Evolutionary conservation across 148 eudicot genomes (phyloP).

Genomic region (Nyssa sinensis): DNA sequence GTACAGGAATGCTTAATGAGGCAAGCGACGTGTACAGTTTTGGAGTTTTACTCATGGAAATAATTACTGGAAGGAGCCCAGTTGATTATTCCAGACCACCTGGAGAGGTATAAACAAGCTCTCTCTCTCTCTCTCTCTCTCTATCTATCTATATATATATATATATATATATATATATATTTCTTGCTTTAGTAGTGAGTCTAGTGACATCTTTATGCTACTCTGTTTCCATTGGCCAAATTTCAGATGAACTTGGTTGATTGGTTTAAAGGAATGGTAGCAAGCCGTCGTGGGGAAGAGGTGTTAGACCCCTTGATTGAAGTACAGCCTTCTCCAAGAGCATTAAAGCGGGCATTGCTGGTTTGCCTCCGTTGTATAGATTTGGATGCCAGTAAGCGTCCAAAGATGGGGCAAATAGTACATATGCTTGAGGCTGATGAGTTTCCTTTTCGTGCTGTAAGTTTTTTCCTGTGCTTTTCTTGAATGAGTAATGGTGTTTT

Average conservation of each 20-base stretch:
- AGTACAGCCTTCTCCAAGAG: conserved; percentile 66
- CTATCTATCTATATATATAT: too few species aligned
- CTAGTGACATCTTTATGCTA: too few species aligned
- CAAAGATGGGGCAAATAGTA: conserved; percentile 96
- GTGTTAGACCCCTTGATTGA: conserved; percentile 61
- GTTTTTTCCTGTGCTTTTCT: conserved; percentile 19
- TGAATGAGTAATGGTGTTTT: not conserved
- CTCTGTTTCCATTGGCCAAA: conserved; percentile 6
- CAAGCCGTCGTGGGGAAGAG: conserved; percentile 79
- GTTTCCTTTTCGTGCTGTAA: conserved; percentile 75
- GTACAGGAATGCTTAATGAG: conserved; percentile 94
- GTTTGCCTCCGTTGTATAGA: conserved; percentile 95
- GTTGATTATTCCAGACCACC: conserved; percentile 93
- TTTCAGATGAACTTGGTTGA: conserved; percentile 94
- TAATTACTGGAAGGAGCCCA: conserved; percentile 84
- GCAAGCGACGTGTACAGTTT: conserved; percentile 91
- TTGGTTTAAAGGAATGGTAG: conserved; percentile 95
- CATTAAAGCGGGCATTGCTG: conserved; percentile 70
- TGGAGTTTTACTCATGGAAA: conserved; percentile 90
- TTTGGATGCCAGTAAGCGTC: conserved; percentile 74
- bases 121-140: not conserved
- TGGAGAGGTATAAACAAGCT: conserved; percentile 61
- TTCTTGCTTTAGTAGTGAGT: too few species aligned
- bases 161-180: too few species aligned
- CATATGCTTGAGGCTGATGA: conserved; percentile 99